These are phyloP conservation scores for Capsicum chinense DNA, from an alignment of 257 asterid species.

Conservation along the genomic window DNA sequence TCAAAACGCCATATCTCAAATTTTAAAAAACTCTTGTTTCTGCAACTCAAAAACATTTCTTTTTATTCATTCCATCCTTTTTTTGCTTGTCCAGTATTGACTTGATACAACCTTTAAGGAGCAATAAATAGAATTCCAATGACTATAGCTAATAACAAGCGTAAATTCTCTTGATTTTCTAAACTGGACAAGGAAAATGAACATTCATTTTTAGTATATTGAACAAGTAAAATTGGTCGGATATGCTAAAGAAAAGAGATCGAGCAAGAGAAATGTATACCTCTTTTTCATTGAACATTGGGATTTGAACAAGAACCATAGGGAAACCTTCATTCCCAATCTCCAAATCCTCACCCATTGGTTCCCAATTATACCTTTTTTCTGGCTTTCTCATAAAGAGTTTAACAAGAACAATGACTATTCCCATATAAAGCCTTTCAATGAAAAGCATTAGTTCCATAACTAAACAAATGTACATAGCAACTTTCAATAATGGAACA, in stretches of 20 bases:
- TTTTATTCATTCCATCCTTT: too few species aligned
- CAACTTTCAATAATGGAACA: constrained; percentile 65
- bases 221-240: too few species aligned
- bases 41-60: background rate
- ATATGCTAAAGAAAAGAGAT: background rate
- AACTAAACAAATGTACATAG: constrained; percentile 71
- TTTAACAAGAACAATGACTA: constrained; percentile 78
- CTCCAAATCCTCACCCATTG: constrained; percentile 81
- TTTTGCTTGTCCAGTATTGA: too few species aligned
- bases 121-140: too few species aligned
- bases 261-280: constrained; percentile 33
- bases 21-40: constrained; percentile 8
- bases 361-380: constrained; percentile 77
- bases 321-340: constrained; percentile 62
- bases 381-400: constrained; percentile 85
- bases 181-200: too few species aligned
- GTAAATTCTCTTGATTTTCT: too few species aligned
- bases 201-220: too few species aligned
- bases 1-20: background rate
- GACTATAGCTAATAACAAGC: too few species aligned
- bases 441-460: constrained; percentile 91
- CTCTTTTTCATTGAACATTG: constrained; percentile 93
- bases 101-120: too few species aligned
- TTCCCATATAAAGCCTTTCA: constrained; percentile 94
- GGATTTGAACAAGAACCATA: constrained; percentile 86